phyloP scores from a whole-genome alignment of 345 rosid genomes.

The Arabidopsis arenosa region DNA sequence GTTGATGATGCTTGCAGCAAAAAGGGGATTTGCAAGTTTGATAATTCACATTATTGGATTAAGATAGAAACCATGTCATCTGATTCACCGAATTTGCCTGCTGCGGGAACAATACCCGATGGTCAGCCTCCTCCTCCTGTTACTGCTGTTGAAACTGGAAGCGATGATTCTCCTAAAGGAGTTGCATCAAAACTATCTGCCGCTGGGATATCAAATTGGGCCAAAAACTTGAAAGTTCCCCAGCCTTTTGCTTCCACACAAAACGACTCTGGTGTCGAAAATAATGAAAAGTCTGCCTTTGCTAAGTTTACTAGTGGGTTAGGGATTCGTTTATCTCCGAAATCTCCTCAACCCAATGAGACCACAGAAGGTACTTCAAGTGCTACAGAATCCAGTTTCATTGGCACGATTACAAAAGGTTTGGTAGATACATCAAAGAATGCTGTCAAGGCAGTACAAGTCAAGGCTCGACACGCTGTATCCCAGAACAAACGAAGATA shows the following conservation, averaged over 20 bases:
- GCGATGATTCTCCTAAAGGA: constrained; percentile 52
- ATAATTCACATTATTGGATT: constrained; percentile 14
- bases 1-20: constrained; percentile 8
- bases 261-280: constrained; percentile 55
- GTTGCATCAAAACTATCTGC: constrained; percentile 66
- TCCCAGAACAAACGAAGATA: constrained; percentile 89
- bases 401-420: constrained; percentile 78
- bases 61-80: constrained; percentile 40
- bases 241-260: constrained; percentile 60
- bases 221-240: constrained; percentile 75
- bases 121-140: constrained; percentile 44
- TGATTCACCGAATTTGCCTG: constrained; percentile 53
- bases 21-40: constrained; percentile 19
- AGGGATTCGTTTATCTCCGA: constrained; percentile 73
- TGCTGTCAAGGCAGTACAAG: constrained; percentile 91
- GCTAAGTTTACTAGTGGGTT: constrained; percentile 79
- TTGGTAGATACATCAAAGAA: constrained; percentile 84
- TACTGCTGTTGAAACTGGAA: constrained; percentile 48
- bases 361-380: constrained; percentile 55
- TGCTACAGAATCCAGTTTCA: constrained; percentile 59
- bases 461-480: constrained; percentile 88
- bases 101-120: constrained; percentile 52
- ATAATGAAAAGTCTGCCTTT: constrained; percentile 65
- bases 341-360: constrained; percentile 63
- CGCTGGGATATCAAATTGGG: constrained; percentile 69